Conservation (phyloP, 2,329 filamentous ascomycete genomes). For the Cercospora sojina region DNA sequence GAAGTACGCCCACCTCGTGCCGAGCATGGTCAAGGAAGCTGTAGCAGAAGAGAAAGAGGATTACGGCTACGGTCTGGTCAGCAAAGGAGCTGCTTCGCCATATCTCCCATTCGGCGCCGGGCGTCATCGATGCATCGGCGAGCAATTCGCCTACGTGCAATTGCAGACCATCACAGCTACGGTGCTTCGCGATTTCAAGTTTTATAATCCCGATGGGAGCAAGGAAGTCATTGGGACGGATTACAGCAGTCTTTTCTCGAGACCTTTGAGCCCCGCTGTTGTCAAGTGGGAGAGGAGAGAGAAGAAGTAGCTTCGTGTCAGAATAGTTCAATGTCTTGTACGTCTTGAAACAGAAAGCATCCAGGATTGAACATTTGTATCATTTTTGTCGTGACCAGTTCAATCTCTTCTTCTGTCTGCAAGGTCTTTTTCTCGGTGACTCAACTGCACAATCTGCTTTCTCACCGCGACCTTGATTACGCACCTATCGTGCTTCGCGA, state of each 20-base stretch:
- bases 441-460: no score
- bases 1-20: constrained; percentile 34
- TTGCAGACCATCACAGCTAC: constrained; percentile 79
- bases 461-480: no score
- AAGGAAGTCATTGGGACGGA: constrained; percentile 67
- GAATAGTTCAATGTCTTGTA: background rate
- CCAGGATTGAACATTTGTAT: background rate
- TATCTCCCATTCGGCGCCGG: constrained; percentile 95
- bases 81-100: constrained; percentile 83
- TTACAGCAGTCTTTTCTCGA: constrained; percentile 56
- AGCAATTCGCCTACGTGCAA: constrained; percentile 94
- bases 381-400: background rate
- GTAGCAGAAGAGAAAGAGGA: constrained; percentile 68
- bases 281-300: constrained; percentile 73
- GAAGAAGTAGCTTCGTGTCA: constrained; percentile 27
- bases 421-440: no score
- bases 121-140: constrained; percentile 89
- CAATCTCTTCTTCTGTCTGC: background rate
- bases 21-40: constrained; percentile 32
- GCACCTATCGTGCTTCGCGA: no score
- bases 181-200: constrained; percentile 75
- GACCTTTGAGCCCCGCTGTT: constrained; percentile 49
- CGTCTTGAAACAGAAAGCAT: background rate
- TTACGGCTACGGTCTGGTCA: constrained; percentile 90
- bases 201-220: constrained; percentile 71